These are phyloP conservation scores for Massariosphaeria phaeospora DNA, from an alignment of 495 filamentous ascomycete species.

Conservation along the genomic window DNA sequence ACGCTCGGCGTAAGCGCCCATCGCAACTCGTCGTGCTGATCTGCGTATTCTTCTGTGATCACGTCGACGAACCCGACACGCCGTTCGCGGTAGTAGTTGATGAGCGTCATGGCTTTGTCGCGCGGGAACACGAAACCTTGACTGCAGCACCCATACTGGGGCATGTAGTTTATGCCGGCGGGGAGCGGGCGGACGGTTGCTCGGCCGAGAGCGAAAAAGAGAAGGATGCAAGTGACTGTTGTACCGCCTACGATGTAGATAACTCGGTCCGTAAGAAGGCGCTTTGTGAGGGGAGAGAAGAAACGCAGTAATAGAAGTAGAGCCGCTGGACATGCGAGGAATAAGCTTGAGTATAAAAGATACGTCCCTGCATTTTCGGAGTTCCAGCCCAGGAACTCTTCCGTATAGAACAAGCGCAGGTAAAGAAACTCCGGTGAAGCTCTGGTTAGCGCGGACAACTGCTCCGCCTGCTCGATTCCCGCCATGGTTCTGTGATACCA, in stretches of 20 bases:
- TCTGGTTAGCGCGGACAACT: constrained; percentile 6
- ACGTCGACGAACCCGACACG: constrained; percentile 41
- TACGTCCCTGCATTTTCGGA: constrained; percentile 48
- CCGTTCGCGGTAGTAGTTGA: constrained; percentile 16
- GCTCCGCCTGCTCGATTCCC: constrained; percentile 41
- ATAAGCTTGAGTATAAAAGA: constrained; percentile 32
- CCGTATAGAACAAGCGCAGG: constrained; percentile 56
- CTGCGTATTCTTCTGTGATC: constrained; percentile 48
- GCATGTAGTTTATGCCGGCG: constrained; percentile 47
- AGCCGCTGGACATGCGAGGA: constrained; percentile 2
- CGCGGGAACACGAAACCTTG: constrained; percentile 46
- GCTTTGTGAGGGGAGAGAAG: background rate
- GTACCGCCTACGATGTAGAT: constrained; percentile 28
- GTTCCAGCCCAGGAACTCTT: constrained; percentile 54
- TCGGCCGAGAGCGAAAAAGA: constrained; percentile 42
- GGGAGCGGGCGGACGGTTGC: constrained; percentile 41
- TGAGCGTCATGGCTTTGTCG: constrained; percentile 37
- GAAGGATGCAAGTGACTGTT: constrained; percentile 34
- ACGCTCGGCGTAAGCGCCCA: constrained; percentile 51
- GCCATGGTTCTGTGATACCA: constrained; percentile 49
- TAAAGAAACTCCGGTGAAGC: constrained; percentile 40
- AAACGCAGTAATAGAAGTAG: constrained; percentile 15
- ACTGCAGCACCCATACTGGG: constrained; percentile 49
- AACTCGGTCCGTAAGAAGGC: constrained; percentile 1
- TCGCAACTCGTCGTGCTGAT: constrained; percentile 38